Base-by-base conservation (phyloP, 2,329 filamentous ascomycete genomes). In the Botrytis fabae region DNA sequence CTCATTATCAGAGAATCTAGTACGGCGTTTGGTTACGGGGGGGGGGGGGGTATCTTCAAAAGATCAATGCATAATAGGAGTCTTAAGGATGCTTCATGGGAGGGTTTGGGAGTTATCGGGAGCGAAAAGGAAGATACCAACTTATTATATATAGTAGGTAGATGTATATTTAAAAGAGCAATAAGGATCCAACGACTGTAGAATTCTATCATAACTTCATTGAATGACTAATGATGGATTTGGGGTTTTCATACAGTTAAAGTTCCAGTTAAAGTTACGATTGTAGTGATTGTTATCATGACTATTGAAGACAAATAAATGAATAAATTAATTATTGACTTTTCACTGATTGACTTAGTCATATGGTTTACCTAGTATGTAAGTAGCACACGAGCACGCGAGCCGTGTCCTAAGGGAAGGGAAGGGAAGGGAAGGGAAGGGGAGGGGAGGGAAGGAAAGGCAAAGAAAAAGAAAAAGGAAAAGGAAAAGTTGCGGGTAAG, bases 11-110 rank as follows among this genome's bases (percentile, higher is more conserved):
- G 28, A 32, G 35, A 48, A 16, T 22, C 22, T 61, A 6, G 18
- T 14, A 61, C 42, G 70, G 70, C 62, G 70, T 72, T 72, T 3
- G 28, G 63, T 32, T 51, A 20, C 16, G 63, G 9, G 22, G 59
- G 69, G 28, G 28, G 28, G 28, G 2, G 28, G 28, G 22, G 14
- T 28, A 44, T 51, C 38, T 62, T 28, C 40, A 22, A 40, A 69
- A 69, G 38, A 70, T 46, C 46, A 59, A 22, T 70, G 68, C 54
- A 70, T 70, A 48, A 42, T 32, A 59, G 68, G 54, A 70, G 51
- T 44, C 20, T 57, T 44, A 20, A 25, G 12, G 59, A 42, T 44
- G 38, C 16, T 48, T 61, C 48, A 44, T 42, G 48, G 51, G 46
- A 38, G 42, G 54, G 28, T 28, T 54, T 70, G 28, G 54, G 68